Evolutionary conservation across 371 early-diverging fungal genomes (phyloP).

Genomic region (Enterospora canceri): DNA sequence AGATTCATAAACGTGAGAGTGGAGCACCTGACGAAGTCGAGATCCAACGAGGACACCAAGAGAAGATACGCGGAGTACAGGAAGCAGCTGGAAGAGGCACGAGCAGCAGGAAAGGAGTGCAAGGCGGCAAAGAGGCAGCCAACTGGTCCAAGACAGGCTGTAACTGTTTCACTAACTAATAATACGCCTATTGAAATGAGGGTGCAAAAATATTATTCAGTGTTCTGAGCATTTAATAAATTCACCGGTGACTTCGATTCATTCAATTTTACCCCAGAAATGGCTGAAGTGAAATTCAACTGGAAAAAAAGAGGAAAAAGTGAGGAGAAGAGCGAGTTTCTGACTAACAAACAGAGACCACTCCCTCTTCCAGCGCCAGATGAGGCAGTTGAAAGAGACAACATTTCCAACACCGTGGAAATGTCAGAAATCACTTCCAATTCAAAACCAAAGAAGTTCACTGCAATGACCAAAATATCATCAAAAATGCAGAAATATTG

Average conservation of each 20-base stretch:
- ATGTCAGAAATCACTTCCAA: too few relatives aligned
- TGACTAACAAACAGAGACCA: background rate
- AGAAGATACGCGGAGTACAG: slow-evolving; percentile 84
- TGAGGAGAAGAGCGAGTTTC: background rate
- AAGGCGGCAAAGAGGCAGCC: slow-evolving; percentile 75
- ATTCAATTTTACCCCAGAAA: background rate
- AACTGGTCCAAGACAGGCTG: slow-evolving; percentile 71
- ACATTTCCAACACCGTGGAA: background rate
- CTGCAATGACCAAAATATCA: background rate
- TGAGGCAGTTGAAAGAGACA: background rate
- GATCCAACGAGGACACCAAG: slow-evolving; percentile 93
- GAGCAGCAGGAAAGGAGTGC: slow-evolving; percentile 60
- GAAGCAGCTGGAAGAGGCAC: slow-evolving; percentile 67
- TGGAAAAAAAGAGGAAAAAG: background rate
- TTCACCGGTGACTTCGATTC: background rate
- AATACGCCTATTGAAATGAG: slow-evolving; percentile 56
- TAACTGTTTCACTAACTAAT: slow-evolving; percentile 66
- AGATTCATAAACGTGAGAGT: slow-evolving; percentile 92
- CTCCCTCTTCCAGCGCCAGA: background rate
- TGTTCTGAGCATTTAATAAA: background rate
- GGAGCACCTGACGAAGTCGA: slow-evolving; percentile 97
- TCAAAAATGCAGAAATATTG: background rate
- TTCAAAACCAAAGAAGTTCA: background rate
- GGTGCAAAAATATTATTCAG: slow-evolving; percentile 6
- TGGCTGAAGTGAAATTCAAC: background rate